Conservation (phyloP, 2,329 filamentous ascomycete species). For the Botrytis medusae region DNA sequence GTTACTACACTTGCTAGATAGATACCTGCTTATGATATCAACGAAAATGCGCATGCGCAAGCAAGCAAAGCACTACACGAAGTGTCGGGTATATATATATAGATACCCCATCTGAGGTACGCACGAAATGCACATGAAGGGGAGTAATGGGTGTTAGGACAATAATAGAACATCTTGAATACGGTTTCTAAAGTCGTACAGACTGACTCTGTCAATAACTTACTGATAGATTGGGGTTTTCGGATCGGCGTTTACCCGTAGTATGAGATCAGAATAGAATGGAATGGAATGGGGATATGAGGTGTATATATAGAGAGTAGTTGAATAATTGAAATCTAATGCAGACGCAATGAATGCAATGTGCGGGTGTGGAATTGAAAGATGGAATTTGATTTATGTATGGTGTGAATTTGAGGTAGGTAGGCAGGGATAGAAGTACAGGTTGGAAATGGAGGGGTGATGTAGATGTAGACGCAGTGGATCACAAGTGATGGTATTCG, state of each 20-base stretch:
- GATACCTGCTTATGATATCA: constrained; percentile 7
- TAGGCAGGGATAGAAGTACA: background rate
- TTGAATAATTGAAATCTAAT: background rate
- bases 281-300: background rate
- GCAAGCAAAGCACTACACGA: constrained; percentile 3
- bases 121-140: background rate
- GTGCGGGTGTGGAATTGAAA: background rate
- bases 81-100: background rate
- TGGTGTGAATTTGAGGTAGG: background rate
- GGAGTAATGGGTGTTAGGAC: background rate
- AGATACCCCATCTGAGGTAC: background rate
- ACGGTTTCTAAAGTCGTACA: background rate
- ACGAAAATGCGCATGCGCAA: constrained; percentile 7
- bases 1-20: background rate
- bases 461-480: too few species aligned
- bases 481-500: background rate
- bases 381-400: background rate
- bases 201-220: background rate
- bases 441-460: background rate
- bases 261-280: background rate
- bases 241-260: background rate
- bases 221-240: background rate
- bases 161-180: constrained; percentile 9
- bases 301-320: background rate
- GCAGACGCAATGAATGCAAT: background rate